These are phyloP conservation scores for Cudoniella acicularis DNA, from an alignment of 495 filamentous ascomycete genomes.

Conservation along the genomic window DNA sequence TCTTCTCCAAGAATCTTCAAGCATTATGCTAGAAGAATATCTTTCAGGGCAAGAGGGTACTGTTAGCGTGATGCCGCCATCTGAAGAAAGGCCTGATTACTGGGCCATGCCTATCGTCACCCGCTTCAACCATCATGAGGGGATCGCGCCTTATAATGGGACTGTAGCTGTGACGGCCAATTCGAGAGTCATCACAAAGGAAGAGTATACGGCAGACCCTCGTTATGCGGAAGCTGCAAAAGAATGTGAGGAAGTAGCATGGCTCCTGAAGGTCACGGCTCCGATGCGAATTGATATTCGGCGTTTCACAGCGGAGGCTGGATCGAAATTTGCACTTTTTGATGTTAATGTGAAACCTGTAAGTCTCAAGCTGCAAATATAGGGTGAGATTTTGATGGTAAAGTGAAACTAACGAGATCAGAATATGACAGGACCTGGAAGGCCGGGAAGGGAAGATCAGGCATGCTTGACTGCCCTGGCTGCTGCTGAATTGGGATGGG, in stretches of 20 bases:
- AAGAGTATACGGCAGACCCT: constrained; percentile 9
- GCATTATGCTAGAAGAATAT: constrained; percentile 36
- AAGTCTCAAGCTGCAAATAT: constrained; percentile 14
- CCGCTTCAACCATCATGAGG: constrained; percentile 34
- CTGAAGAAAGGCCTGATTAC: constrained; percentile 18
- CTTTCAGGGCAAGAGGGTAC: constrained; percentile 38
- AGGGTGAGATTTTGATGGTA: not conserved
- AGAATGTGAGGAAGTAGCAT: constrained; percentile 32
- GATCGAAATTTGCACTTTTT: constrained; percentile 35
- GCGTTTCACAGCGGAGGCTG: constrained; percentile 22
- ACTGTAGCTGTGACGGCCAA: constrained; percentile 33
- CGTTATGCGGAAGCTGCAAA: not conserved
- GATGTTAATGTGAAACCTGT: constrained; percentile 43
- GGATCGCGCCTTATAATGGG: constrained; percentile 35
- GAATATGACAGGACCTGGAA: constrained; percentile 21
- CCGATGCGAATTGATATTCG: constrained; percentile 36
- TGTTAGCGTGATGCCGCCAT: constrained; percentile 39
- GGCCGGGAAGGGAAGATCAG: constrained; percentile 18
- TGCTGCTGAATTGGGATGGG: constrained; percentile 14
- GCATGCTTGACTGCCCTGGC: constrained; percentile 12
- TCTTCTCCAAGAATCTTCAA: constrained; percentile 28
- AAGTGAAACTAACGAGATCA: not conserved
- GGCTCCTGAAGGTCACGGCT: constrained; percentile 29
- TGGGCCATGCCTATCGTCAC: constrained; percentile 34
- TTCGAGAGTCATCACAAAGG: constrained; percentile 16